phyloP scores from a whole-genome alignment of 2,329 filamentous ascomycete species.

The Pyrenochaeta sp. region DNA sequence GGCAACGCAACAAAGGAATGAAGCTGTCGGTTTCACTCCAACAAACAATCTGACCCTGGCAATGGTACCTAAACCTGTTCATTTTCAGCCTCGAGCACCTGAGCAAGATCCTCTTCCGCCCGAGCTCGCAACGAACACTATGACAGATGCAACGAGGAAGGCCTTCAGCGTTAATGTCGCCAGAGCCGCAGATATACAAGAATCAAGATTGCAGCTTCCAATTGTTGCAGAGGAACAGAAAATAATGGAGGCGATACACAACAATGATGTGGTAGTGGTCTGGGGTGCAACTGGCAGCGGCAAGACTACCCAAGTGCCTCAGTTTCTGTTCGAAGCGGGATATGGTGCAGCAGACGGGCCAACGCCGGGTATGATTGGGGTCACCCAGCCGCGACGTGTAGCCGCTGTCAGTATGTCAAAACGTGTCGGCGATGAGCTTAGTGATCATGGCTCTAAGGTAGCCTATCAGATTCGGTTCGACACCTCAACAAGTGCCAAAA shows the following conservation, averaged over 20 bases:
- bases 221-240: constrained; percentile 95
- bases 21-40: constrained; percentile 75
- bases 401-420: constrained; percentile 97
- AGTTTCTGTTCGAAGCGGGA: constrained; percentile 93
- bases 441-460: constrained; percentile 77
- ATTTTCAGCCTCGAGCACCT: constrained; percentile 71
- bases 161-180: constrained; percentile 78
- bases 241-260: constrained; percentile 97
- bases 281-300: constrained; percentile 96
- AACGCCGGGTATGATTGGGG: constrained; percentile 89
- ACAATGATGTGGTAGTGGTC: constrained; percentile 87
- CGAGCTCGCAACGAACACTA: constrained; percentile 68
- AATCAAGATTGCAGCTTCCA: constrained; percentile 79
- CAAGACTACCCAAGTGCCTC: constrained; percentile 96
- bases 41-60: constrained; percentile 50
- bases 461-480: constrained; percentile 96
- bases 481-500: constrained; percentile 78
- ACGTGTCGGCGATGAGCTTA: constrained; percentile 86
- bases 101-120: constrained; percentile 76
- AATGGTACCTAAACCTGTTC: constrained; percentile 60
- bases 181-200: constrained; percentile 77
- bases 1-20: constrained; percentile 86
- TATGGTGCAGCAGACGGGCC: constrained; percentile 81
- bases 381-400: constrained; percentile 94
- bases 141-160: constrained; percentile 69